Evolutionary conservation across 1,139 yeast genomes (phyloP).

Genomic region (Kluyveromyces marxianus): DNA sequence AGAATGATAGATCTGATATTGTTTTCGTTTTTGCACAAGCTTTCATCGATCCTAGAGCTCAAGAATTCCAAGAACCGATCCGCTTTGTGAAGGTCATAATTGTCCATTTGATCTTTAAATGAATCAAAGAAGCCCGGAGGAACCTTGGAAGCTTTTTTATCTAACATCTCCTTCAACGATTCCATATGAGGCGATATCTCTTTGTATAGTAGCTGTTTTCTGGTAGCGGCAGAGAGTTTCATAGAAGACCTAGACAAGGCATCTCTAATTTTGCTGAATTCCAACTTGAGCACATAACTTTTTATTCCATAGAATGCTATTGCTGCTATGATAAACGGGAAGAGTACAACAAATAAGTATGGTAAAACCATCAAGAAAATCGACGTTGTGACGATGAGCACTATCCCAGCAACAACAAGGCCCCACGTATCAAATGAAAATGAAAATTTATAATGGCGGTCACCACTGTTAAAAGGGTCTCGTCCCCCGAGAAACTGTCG

Average conservation of each 20-base stretch:
- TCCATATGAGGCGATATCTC: not conserved
- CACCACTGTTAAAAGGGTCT: not conserved
- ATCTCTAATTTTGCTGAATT: not conserved
- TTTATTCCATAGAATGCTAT: constrained; percentile 18
- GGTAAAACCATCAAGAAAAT: constrained; percentile 16
- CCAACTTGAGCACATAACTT: constrained; percentile 13
- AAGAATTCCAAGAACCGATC: constrained; percentile 9
- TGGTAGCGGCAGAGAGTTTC: constrained; percentile 12
- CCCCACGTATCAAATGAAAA: not conserved
- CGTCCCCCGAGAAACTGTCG: not conserved
- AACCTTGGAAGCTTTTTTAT: not conserved
- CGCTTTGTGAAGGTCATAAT: constrained; percentile 4
- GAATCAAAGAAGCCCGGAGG: not conserved
- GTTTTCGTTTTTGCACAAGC: constrained; percentile 13
- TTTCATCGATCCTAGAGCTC: constrained; percentile 14
- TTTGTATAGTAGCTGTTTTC: constrained; percentile 8
- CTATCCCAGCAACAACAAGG: constrained; percentile 3
- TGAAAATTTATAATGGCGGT: not conserved
- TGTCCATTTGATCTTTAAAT: not conserved
- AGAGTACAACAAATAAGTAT: constrained; percentile 15
- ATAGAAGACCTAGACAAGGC: constrained; percentile 12
- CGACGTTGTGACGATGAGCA: constrained; percentile 10
- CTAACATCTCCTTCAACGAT: not conserved
- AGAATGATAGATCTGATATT: constrained; percentile 11
- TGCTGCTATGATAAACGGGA: constrained; percentile 17